Evolutionary conservation across 129 eudicot species (phyloP), one percentile per base, ranked within the genome.

Genomic region (Centaurea solstitialis): DNA sequence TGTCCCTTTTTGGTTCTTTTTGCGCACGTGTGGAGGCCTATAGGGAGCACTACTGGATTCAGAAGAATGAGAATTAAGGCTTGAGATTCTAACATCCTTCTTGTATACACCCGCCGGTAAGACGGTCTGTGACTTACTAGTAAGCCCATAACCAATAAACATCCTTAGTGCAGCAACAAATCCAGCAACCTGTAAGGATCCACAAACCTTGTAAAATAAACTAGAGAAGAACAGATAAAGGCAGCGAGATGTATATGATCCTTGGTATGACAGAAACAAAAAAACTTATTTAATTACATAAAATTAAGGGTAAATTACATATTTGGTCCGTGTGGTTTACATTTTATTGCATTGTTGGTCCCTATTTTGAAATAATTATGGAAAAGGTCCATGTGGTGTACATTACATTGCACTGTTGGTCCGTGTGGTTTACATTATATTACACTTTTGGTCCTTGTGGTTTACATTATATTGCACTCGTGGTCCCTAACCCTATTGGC

Each of bases 11-110:
- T 67, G 76, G 79, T 65, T 80, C 72, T 87, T 83, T 79, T 89
- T 91, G 61, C 99, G 97, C 90, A 89, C 80, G 79, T 96, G 98
- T 15, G 99, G 99, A 69, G 99, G 99, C 87, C 89, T 87, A 72
- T 96, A 96, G 22, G 90, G 90, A 70, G 87, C 98, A 81, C 76
- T 87, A 33, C 33, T 85, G 73, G 91, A 86, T 73, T 75, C 90
- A 66, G 74, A 74, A 28, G 78, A 30, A 53, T 71, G 81, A 45
- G 76, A 47, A 47, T 72, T 41, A 83, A 24, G 66, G 81, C 75
- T 85, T 53, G 80, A 59, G 70, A 88, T 72, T 39, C 39, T 62
- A 66, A 68, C 61, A 77, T 85, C 87, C 59, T 84, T 90, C 76
- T 75, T 89, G 80, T 80, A 81, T 71, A 62, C 79, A 72, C 79